Evolutionary conservation across 106 monocot species (phyloP), one percentile per base, ranked within the genome.

Genomic region (Apostasia shenzhenica): DNA sequence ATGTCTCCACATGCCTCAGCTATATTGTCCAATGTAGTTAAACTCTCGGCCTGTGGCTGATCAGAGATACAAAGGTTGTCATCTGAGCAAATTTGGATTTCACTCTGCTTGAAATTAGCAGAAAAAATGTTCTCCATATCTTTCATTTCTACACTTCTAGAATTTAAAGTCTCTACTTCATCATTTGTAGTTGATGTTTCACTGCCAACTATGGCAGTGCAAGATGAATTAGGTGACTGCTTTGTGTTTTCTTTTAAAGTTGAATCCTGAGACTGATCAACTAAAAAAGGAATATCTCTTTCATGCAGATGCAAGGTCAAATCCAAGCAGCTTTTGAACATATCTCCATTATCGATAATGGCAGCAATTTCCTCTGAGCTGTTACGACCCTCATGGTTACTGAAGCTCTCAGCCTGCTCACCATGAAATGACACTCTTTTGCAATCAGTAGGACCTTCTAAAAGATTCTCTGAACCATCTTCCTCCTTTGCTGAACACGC

Each of bases 251-350:
- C 45, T 67, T 73, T 69, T 67, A 51, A 43, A 61, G 65, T 48
- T 55, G 6, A 73, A 49, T 14, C 55, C 39, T 14, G 2, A 50
- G 40, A 60, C 6, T 78, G 65, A 72, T 64, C 73, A 56, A 54
- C 57, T 38, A 52, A 52, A 13, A 61, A 76, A 8, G 63, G 76
- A n/a, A 65, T 74, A 59, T 81, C 76, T 42, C n/a, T 69, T 26
- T 70, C 72, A 13, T 87, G 76, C 1, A 46, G 47, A 4, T 87
- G 78, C 13, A 45, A 70, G 48, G 62, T 61, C 26, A 89, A 72
- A 70, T 97, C 89, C 8, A 84, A 74, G 71, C 89, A 97, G 67
- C 86, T 91, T 75, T 75, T 72, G 69, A 97, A 92, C 46, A 56
- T 67, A 26, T 97, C 92, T 59, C 67, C 65, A 69, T 84, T 78